A percentile compares a stretch with the other conserved stretches of the same genome.
Evolutionary conservation across 2,329 filamentous ascomycete species (phyloP).

Genomic region (Aspergillus brasiliensis): DNA sequence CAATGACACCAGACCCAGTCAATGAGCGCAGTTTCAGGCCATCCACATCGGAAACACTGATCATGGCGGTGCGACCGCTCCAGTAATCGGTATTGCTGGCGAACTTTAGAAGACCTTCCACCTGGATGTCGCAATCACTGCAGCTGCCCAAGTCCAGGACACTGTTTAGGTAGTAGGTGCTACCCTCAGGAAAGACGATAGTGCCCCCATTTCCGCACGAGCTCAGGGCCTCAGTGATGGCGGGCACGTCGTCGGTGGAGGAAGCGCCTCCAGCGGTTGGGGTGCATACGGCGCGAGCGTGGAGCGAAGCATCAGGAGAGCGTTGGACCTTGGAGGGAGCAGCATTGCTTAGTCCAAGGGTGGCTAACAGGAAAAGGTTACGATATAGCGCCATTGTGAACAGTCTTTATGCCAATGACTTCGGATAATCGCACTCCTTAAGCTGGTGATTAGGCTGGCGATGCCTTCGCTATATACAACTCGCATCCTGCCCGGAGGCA

Average conservation of each 20-base stretch:
- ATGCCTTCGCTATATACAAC: neutral
- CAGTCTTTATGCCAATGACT: neutral
- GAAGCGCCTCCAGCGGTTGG: conserved; percentile 32
- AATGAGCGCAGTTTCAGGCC: conserved; percentile 45
- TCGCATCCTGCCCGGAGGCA: neutral
- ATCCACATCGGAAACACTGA: conserved; percentile 42
- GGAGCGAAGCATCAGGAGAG: neutral
- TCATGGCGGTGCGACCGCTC: conserved; percentile 45
- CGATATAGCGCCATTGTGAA: neutral
- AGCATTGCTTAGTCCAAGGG: conserved; percentile 1
- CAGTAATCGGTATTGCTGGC: conserved; percentile 45
- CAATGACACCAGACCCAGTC: conserved; percentile 47
- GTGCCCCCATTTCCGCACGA: conserved; percentile 49
- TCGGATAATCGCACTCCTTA: neutral
- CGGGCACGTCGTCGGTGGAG: conserved; percentile 47
- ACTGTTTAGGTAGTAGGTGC: conserved; percentile 49
- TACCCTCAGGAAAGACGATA: conserved; percentile 46
- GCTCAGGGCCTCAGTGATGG: conserved; percentile 46
- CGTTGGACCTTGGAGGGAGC: conserved; percentile 3
- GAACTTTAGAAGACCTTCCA: conserved; percentile 49
- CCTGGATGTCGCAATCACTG: conserved; percentile 48
- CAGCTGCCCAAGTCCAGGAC: conserved; percentile 48
- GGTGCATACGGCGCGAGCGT: conserved; percentile 35
- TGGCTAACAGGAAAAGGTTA: neutral
- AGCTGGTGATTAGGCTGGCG: neutral